Percentiles rank a stretch among this genome's conserved stretches.
These are phyloP conservation scores for Drechslera avenae DNA, from an alignment of 2,329 filamentous ascomycete species.

Conservation along the genomic window DNA sequence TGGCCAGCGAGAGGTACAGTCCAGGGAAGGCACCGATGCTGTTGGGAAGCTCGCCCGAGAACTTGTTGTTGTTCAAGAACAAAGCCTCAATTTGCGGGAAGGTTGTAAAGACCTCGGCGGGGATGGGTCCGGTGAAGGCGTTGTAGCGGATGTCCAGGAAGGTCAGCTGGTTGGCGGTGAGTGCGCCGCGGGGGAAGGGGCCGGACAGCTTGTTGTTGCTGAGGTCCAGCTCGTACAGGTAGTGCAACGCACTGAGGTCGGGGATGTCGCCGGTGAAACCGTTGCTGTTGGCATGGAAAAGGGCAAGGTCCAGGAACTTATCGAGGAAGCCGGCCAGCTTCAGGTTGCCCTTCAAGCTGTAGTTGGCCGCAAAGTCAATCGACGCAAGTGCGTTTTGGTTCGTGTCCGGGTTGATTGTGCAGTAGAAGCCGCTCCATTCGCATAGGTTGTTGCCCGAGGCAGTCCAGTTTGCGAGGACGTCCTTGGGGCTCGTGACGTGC, in stretches of 20 bases:
- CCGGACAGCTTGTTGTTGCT: slow-evolving; percentile 1
- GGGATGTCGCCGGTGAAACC: not conserved
- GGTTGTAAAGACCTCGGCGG: not conserved
- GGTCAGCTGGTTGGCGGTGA: not conserved
- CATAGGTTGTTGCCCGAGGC: not conserved
- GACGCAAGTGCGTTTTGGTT: not conserved
- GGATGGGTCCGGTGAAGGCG: not conserved
- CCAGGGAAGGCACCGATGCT: not conserved
- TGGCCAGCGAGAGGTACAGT: not conserved
- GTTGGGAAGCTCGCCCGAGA: not conserved
- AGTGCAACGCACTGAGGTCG: not conserved
- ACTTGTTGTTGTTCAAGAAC: not conserved
- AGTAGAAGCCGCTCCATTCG: not conserved
- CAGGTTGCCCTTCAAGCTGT: not conserved
- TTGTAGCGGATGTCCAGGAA: slow-evolving; percentile 1
- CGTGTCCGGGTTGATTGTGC: not conserved
- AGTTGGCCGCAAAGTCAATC: not conserved
- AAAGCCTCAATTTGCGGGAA: not conserved
- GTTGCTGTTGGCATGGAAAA: not conserved
- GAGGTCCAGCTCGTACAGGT: not conserved
- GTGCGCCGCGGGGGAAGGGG: not conserved
- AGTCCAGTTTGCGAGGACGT: not conserved
- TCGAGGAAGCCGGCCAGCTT: not conserved
- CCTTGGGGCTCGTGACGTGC: not conserved
- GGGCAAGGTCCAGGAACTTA: not conserved